phyloP scores from a whole-genome alignment of 768 basidiomycete genomes.

The Suillus subluteus region DNA sequence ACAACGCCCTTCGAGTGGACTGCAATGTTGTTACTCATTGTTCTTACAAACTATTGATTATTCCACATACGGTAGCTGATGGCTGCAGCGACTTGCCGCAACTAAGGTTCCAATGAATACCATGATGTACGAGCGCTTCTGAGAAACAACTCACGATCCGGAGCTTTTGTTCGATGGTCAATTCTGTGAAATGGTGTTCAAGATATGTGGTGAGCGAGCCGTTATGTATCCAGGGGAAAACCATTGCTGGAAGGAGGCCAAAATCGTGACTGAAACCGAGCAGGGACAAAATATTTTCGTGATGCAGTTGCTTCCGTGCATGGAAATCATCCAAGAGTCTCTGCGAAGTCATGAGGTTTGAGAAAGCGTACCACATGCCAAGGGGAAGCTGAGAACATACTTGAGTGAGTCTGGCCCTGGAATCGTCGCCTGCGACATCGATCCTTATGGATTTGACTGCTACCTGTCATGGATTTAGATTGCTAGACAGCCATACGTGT shows the following conservation, averaged over 20 bases:
- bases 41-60: background rate
- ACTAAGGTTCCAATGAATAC: background rate
- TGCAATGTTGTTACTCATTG: background rate
- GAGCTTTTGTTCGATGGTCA: constrained; percentile 11
- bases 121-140: background rate
- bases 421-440: too few relatives aligned
- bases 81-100: constrained; percentile 16
- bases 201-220: constrained; percentile 32
- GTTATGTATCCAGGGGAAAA: constrained; percentile 39
- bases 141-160: constrained; percentile 19
- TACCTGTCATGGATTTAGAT: too few relatives aligned
- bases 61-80: constrained; percentile 22
- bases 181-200: constrained; percentile 12
- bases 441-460: too few relatives aligned
- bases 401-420: too few relatives aligned
- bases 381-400: too few relatives aligned
- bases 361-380: too few relatives aligned
- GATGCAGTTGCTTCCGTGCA: constrained; percentile 31
- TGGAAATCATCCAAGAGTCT: constrained; percentile 20
- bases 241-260: constrained; percentile 33
- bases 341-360: background rate
- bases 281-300: constrained; percentile 32
- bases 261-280: constrained; percentile 34
- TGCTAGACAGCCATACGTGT: too few relatives aligned
- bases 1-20: constrained; percentile 5